Evolutionary conservation across 1,284 basidiomycete genomes (phyloP).

Genomic region (Pholiota adiposa): DNA sequence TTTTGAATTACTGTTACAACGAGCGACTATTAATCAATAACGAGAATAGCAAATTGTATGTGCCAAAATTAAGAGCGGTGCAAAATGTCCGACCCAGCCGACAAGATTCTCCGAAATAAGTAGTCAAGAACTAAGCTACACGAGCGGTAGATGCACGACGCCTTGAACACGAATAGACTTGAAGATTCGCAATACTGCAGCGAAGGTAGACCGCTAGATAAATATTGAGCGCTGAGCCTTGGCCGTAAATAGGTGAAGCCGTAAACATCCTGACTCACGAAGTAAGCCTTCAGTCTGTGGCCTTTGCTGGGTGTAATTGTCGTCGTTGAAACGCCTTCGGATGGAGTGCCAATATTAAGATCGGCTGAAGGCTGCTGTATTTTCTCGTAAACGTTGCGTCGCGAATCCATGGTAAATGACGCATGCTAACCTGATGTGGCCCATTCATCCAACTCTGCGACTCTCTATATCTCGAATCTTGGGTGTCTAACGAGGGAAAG

Average conservation of each 20-base stretch:
- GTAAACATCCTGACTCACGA: background rate
- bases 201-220: background rate
- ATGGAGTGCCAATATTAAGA: background rate
- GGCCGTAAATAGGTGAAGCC: too few species aligned
- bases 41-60: background rate
- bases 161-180: background rate
- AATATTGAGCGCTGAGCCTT: too few species aligned
- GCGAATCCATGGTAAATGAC: background rate
- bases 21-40: background rate
- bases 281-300: background rate
- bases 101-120: background rate
- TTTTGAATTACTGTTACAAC: background rate
- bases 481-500: background rate
- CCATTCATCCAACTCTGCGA: background rate
- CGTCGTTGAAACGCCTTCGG: background rate
- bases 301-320: background rate
- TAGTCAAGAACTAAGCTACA: background rate
- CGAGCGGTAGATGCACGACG: background rate
- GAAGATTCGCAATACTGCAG: background rate
- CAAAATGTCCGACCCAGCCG: too few species aligned
- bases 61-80: background rate
- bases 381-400: background rate
- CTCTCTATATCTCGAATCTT: background rate
- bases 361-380: background rate
- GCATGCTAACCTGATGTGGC: background rate